A percentile compares a stretch with the other conserved stretches of the same genome.
Conservation (phyloP, 140 eudicot species). For the Stevia rebaudiana region DNA sequence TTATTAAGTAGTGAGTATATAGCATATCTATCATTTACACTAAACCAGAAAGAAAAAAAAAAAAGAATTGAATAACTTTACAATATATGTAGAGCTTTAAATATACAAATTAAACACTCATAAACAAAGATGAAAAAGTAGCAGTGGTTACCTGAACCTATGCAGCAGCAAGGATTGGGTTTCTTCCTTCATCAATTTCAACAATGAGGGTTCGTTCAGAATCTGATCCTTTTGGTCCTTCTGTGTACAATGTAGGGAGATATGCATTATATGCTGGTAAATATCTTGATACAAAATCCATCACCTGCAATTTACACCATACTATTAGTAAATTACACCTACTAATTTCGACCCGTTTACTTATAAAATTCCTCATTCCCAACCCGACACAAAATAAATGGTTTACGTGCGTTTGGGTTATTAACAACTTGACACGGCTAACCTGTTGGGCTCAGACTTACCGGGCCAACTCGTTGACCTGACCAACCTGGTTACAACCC, state of each 20-base stretch:
- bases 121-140: conserved; percentile 9
- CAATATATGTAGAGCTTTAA: conserved; percentile 1
- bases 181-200: conserved; percentile 90
- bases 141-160: conserved; percentile 29
- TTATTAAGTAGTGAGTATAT: conserved; percentile 13
- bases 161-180: conserved; percentile 59
- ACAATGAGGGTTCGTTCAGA: conserved; percentile 61
- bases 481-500: background rate
- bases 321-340: too few relatives aligned
- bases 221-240: conserved; percentile 89
- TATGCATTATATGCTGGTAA: conserved; percentile 97
- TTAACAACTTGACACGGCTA: background rate
- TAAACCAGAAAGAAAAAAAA: too few relatives aligned
- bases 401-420: background rate
- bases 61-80: background rate
- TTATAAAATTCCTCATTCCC: background rate
- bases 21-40: conserved; percentile 23
- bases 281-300: conserved; percentile 91
- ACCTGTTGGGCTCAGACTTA: background rate
- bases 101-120: conserved; percentile 15
- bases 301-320: conserved; percentile 52
- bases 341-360: background rate
- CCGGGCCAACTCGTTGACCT: background rate
- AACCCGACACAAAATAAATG: too few relatives aligned
- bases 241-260: conserved; percentile 80